These are phyloP conservation scores for Stachybotrys chartarum DNA, from an alignment of 2,329 filamentous ascomycete species.

Conservation along the genomic window DNA sequence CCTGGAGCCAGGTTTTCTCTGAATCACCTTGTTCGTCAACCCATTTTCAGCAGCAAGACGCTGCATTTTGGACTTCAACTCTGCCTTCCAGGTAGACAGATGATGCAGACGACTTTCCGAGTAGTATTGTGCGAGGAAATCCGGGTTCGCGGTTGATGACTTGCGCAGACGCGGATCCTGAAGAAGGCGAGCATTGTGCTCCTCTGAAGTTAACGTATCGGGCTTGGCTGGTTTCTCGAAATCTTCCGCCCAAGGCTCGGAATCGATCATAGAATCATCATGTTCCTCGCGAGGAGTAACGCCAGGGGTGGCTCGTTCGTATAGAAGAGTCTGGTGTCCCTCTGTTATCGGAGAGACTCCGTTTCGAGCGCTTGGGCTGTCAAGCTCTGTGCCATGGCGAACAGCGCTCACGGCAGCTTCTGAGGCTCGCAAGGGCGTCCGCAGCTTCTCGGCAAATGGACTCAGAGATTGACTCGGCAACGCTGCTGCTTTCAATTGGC, in stretches of 20 bases:
- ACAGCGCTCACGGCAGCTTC: not conserved
- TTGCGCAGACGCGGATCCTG: slow-evolving; percentile 80
- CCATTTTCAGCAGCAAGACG: slow-evolving; percentile 65
- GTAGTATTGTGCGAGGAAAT: slow-evolving; percentile 92
- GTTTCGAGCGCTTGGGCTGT: not conserved
- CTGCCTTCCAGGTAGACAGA: slow-evolving; percentile 92
- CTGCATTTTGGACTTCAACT: slow-evolving; percentile 84
- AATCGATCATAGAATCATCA: not conserved
- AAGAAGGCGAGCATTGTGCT: slow-evolving; percentile 82
- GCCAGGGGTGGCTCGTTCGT: not conserved
- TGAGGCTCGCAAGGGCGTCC: slow-evolving; percentile 10
- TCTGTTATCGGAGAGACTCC: not conserved
- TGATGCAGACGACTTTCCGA: slow-evolving; percentile 93
- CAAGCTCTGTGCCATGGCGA: not conserved
- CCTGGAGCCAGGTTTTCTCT: slow-evolving; percentile 55
- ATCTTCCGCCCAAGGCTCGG: not conserved
- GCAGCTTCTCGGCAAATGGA: slow-evolving; percentile 18
- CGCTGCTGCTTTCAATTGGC: slow-evolving; percentile 49
- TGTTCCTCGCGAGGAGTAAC: not conserved
- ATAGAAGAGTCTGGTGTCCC: not conserved
- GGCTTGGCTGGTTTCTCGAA: not conserved
- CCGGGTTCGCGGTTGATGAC: slow-evolving; percentile 84
- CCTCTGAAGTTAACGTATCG: slow-evolving; percentile 68
- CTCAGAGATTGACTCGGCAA: slow-evolving; percentile 18
- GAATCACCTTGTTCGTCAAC: slow-evolving; percentile 31